Evolutionary conservation across 2,329 filamentous ascomycete genomes (phyloP), one percentile per base, ranked within the genome.

Genomic region (Sarocladiaceae sp.): DNA sequence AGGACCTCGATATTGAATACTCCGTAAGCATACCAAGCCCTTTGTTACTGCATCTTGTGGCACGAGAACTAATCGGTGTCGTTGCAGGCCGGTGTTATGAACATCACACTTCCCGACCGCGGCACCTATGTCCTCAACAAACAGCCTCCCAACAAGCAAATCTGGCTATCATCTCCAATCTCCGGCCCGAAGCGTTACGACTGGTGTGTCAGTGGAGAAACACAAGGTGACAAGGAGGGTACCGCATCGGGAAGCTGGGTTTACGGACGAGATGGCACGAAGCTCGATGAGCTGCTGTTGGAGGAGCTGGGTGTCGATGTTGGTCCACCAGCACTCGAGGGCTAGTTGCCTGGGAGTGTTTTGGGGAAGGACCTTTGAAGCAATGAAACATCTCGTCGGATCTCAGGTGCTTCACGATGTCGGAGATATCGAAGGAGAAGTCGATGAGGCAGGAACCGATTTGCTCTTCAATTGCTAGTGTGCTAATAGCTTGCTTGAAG

Each of bases 41-140:
- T 15, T 53, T 63, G 57, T 60, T n/a, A n/a, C n/a, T n/a, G n/a
- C n/a, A n/a, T n/a, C n/a, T n/a, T n/a, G n/a, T n/a, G n/a, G n/a
- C n/a, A n/a, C n/a, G n/a, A n/a, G n/a, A n/a, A n/a, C n/a, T n/a
- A n/a, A n/a, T n/a, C n/a, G n/a, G n/a, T n/a, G n/a, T n/a, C n/a
- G n/a, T 48, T 33, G 42, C 61, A 97, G 92, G 82, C 90, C 51
- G 93, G 94, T 52, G 91, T 97, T 52, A 78, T 97, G 60, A 91
- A 85, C 57, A 77, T 97, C 62, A 77, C 74, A 6, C 82, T 89
- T 60, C 82, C 83, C 1, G 74, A 78, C 12, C 75, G 83, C 49
- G 91, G 92, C 56, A 93, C 83, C 26, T 99, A 95, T 66, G 89
- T 99, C 55, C 80, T 99, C 72, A 99, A 99, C 81, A 99, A 99